Evolutionary conservation across 2,329 filamentous ascomycete genomes (phyloP), one percentile per base, ranked within the genome.

Genomic region (Drechslerella coelobrocha): DNA sequence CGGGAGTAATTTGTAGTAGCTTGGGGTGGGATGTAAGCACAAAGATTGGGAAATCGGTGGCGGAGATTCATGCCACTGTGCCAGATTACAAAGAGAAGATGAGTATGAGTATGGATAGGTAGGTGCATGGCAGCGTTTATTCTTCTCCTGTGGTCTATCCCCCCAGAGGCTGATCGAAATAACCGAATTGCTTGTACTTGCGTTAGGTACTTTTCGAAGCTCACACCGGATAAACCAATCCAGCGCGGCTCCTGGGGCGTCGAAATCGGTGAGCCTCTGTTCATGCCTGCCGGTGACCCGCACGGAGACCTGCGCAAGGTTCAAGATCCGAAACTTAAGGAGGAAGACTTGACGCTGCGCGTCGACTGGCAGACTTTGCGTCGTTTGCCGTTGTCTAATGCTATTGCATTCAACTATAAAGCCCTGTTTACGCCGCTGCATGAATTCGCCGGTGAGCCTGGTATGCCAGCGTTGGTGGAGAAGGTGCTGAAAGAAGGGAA

Each of bases 311-410:
- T 12, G 0, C 81, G 86, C 31, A 85, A 89, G 17, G 79, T 79
- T 0, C 89, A 92, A 73, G 81, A 85, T 50, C 79, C 83, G 0
- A 78, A 81, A 19, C 80, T 93, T 4, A 80, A 79, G 0, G 76
- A 86, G 1, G 82, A 84, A 0, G 84, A 89, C 31, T 81, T 89
- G 73, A 81, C 88, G 71, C 81, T 96, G 0, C 85, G 91, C 2
- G 90, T 94, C 1, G 91, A 96, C 78, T 95, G 91, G 90, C 92
- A 96, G 79, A 96, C 91, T 0, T 80, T 96, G 2, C 86, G 91
- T 1, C 85, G 91, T 1, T 80, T 96, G 0, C 91, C 91, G 0
- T 81, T 96, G 0, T 91, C 88, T 0, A 90, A 85, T 0, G 88
- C 84, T 0, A 81, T 96, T 1, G 84, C 91, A 0, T 96, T 96